Conservation (phyloP, 345 rosid genomes). For the Streptanthus diversifolius region DNA sequence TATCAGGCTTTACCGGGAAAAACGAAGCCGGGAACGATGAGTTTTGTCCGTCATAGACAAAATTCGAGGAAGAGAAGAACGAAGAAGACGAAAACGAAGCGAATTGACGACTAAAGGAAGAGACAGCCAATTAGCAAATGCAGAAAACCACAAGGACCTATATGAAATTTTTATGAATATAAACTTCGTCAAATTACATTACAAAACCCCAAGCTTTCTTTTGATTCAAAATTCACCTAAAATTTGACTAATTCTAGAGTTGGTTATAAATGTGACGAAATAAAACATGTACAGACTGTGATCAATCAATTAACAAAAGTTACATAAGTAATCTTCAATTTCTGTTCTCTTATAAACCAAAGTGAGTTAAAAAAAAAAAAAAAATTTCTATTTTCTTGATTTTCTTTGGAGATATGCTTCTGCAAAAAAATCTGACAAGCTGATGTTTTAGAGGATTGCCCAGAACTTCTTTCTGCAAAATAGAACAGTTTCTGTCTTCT, state of each 20-base stretch:
- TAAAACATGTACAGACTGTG: constrained; percentile 7
- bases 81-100: background rate
- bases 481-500: constrained; percentile 56
- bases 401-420: background rate
- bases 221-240: background rate
- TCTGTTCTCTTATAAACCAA: background rate
- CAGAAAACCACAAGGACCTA: background rate
- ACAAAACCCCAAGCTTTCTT: constrained; percentile 5
- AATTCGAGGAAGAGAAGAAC: background rate
- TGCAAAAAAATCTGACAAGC: background rate
- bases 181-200: background rate
- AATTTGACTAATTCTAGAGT: background rate
- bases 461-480: constrained; percentile 91
- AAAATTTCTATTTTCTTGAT: background rate
- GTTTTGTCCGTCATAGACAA: background rate
- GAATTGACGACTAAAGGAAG: background rate
- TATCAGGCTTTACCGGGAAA: background rate
- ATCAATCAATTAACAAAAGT: constrained; percentile 9
- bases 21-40: background rate
- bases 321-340: constrained; percentile 5
- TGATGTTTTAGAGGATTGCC: constrained; percentile 46
- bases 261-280: background rate
- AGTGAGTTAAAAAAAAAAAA: background rate
- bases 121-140: background rate
- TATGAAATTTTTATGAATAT: background rate